Evolutionary conservation across 768 basidiomycete genomes (phyloP).

Genomic region (Tremella fuciformis): DNA sequence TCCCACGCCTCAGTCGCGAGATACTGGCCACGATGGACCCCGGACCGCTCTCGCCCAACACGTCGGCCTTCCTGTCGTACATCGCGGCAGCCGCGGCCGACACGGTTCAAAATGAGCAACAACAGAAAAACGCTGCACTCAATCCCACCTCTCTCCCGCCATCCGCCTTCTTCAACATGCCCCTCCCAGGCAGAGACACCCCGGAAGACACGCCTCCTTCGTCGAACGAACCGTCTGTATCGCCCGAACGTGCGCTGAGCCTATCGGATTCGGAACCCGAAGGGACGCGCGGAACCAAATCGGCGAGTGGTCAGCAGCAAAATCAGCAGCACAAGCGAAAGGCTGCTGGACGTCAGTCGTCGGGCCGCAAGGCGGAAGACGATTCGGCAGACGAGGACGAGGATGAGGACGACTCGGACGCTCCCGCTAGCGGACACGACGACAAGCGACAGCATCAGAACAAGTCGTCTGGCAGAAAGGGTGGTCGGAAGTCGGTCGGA

Average conservation of each 20-base stretch:
- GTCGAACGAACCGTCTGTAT: constrained; percentile 17
- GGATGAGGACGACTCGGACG: constrained; percentile 33
- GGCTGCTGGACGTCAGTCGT: constrained; percentile 18
- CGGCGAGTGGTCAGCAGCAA: background rate
- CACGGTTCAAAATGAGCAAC: background rate
- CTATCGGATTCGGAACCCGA: constrained; percentile 25
- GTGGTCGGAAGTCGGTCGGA: constrained; percentile 35
- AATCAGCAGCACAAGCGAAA: constrained; percentile 29
- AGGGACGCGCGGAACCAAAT: background rate
- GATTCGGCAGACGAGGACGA: constrained; percentile 27
- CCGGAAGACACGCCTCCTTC: constrained; percentile 39
- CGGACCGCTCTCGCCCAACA: constrained; percentile 38
- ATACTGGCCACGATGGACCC: constrained; percentile 20
- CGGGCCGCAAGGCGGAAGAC: constrained; percentile 8
- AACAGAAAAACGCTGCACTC: background rate
- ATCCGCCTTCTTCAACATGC: constrained; percentile 39
- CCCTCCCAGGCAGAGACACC: constrained; percentile 32
- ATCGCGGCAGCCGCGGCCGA: constrained; percentile 17
- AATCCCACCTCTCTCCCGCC: constrained; percentile 32
- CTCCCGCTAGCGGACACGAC: constrained; percentile 39
- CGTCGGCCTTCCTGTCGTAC: constrained; percentile 39
- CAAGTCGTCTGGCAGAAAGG: constrained; percentile 19
- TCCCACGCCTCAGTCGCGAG: no score
- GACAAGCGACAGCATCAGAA: constrained; percentile 33
- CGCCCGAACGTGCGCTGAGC: constrained; percentile 8